These are phyloP conservation scores for Lentinula detonsa DNA, from an alignment of 768 basidiomycete genomes.

Conservation along the genomic window DNA sequence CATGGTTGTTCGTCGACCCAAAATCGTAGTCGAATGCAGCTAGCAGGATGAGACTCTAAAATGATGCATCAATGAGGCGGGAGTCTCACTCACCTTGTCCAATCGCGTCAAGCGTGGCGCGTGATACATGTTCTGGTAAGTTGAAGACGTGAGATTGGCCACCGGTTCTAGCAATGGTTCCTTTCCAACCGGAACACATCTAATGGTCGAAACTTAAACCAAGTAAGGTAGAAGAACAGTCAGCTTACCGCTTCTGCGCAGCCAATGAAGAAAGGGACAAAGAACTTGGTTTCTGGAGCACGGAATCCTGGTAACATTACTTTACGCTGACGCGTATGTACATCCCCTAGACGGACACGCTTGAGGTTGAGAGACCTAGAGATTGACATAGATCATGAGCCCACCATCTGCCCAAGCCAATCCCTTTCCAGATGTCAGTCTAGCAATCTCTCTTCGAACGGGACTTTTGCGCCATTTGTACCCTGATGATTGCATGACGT, in stretches of 20 bases:
- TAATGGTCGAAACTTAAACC: background rate
- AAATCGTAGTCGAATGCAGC: constrained; percentile 37
- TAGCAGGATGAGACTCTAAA: background rate
- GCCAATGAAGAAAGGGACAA: constrained; percentile 22
- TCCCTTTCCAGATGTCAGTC: constrained; percentile 18
- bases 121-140: constrained; percentile 20
- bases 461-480: constrained; percentile 22
- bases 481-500: constrained; percentile 23
- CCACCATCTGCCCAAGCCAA: constrained; percentile 23
- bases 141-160: constrained; percentile 16
- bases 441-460: constrained; percentile 13
- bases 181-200: constrained; percentile 23
- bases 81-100: constrained; percentile 23
- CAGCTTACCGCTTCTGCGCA: constrained; percentile 19
- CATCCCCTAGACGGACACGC: constrained; percentile 10
- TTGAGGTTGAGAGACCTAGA: constrained; percentile 12
- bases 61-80: background rate
- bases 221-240: too few species aligned
- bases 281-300: constrained; percentile 17
- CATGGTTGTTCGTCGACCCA: constrained; percentile 27
- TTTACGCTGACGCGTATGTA: constrained; percentile 24
- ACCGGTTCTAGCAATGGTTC: constrained; percentile 11
- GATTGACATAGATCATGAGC: constrained; percentile 5
- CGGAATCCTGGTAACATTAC: constrained; percentile 29
- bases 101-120: constrained; percentile 30